phyloP scores from a whole-genome alignment of 352 stramenopile species.

The Thraustotheca clavata region DNA sequence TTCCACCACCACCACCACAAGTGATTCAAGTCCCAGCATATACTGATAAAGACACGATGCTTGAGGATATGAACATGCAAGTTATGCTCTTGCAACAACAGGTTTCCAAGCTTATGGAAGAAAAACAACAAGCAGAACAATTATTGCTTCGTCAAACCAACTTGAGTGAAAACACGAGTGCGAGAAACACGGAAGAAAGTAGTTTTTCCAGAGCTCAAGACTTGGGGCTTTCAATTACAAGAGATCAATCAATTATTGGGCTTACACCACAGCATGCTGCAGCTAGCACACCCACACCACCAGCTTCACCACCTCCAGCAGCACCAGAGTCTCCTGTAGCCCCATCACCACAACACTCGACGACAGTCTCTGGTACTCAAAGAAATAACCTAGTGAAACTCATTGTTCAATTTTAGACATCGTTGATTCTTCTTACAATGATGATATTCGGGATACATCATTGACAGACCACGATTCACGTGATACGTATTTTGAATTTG shows the following conservation, averaged over 20 bases:
- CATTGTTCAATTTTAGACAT: neutral
- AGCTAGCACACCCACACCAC: neutral
- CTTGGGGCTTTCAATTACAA: conserved; percentile 3
- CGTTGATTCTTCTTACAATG: neutral
- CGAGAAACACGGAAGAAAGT: neutral
- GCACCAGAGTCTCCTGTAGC: neutral
- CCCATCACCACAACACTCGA: neutral
- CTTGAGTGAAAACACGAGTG: neutral
- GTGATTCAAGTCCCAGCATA: no score
- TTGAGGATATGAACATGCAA: conserved; percentile 59
- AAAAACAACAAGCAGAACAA: conserved; percentile 73
- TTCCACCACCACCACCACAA: no score
- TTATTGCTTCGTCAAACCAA: conserved; percentile 31
- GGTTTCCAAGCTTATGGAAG: conserved; percentile 72
- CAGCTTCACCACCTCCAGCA: neutral
- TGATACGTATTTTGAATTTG: conserved; percentile 11
- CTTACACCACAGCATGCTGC: neutral
- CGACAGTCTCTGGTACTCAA: neutral
- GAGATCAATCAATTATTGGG: neutral
- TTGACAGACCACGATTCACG: conserved; percentile 16
- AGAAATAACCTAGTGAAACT: neutral
- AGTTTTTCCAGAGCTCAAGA: neutral
- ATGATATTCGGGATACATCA: conserved; percentile 15
- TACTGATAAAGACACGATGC: conserved; percentile 12
- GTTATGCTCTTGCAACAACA: conserved; percentile 79